Evolutionary conservation across 2,329 filamentous ascomycete species (phyloP).

Genomic region (Alternaria gaisen): DNA sequence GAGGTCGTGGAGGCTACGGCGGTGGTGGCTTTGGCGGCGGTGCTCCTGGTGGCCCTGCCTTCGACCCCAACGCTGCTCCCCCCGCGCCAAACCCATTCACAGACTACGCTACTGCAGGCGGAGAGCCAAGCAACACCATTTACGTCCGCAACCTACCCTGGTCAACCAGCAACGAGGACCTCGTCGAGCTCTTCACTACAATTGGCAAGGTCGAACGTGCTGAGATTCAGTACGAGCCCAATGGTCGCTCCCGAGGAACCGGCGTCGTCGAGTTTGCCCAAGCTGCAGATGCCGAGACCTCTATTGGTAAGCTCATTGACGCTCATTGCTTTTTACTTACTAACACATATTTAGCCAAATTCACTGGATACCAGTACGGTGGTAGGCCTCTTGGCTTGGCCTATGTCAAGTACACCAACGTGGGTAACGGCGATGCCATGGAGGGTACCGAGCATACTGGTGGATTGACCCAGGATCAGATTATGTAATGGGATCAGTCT

Average conservation of each 20-base stretch:
- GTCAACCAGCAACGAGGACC: slow-evolving; percentile 98
- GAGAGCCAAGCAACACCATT: slow-evolving; percentile 83
- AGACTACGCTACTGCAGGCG: slow-evolving; percentile 86
- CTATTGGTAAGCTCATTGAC: slow-evolving; percentile 69
- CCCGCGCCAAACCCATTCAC: slow-evolving; percentile 88
- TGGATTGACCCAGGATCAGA: slow-evolving; percentile 94
- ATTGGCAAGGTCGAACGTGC: slow-evolving; percentile 98
- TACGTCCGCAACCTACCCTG: slow-evolving; percentile 98
- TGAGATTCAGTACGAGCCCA: slow-evolving; percentile 99
- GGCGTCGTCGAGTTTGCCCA: slow-evolving; percentile 95
- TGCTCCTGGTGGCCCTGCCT: slow-evolving; percentile 48
- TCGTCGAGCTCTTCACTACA: slow-evolving; percentile 95
- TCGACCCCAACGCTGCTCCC: slow-evolving; percentile 60
- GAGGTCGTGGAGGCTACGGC: slow-evolving; percentile 44
- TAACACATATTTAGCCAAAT: slow-evolving; percentile 71
- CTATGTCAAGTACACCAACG: slow-evolving; percentile 90
- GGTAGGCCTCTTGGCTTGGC: slow-evolving; percentile 91
- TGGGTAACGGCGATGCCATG: slow-evolving; percentile 72
- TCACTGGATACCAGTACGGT: slow-evolving; percentile 97
- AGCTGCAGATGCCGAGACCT: slow-evolving; percentile 84
- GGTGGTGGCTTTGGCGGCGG: slow-evolving; percentile 53
- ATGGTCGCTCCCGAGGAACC: slow-evolving; percentile 91
- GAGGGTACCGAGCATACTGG: slow-evolving; percentile 75
- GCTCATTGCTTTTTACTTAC: background rate
- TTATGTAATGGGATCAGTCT: slow-evolving; percentile 71